A percentile compares a stretch with the other conserved stretches of the same genome.
These are phyloP conservation scores for Pugionium dolabratum DNA, from an alignment of 345 rosid genomes.

Conservation along the genomic window DNA sequence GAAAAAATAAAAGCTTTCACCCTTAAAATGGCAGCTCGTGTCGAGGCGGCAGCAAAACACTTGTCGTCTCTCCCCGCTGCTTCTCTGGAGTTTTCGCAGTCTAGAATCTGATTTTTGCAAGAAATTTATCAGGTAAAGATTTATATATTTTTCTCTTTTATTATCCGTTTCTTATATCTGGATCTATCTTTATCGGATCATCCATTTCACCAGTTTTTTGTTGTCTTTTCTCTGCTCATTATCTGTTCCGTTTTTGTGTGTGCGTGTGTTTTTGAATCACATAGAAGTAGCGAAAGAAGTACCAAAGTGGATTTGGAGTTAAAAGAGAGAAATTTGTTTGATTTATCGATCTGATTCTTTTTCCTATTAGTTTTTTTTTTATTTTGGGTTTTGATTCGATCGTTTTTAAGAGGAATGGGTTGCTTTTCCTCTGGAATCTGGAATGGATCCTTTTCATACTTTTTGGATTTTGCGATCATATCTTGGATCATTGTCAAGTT, in stretches of 20 bases:
- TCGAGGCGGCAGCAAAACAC: constrained; percentile 60
- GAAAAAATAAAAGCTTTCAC: constrained; percentile 5
- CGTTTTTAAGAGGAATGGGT: background rate
- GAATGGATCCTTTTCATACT: constrained; percentile 10
- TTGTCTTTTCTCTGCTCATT: constrained; percentile 20
- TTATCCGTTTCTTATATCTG: constrained; percentile 5
- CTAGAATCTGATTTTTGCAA: constrained; percentile 8
- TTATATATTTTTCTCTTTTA: background rate
- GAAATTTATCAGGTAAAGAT: constrained; percentile 12
- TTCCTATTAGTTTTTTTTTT: constrained; percentile 10
- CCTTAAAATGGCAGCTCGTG: constrained; percentile 71
- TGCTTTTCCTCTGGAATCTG: constrained; percentile 5
- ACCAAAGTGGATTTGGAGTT: background rate
- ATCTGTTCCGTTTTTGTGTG: background rate
- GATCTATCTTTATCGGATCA: constrained; percentile 28
- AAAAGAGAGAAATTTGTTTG: background rate
- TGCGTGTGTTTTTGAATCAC: constrained; percentile 9
- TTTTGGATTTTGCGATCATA: background rate
- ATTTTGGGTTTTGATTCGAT: constrained; percentile 8
- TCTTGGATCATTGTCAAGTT: background rate
- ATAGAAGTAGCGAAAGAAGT: background rate
- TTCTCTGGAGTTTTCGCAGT: constrained; percentile 32
- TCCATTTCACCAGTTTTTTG: background rate
- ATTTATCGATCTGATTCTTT: background rate
- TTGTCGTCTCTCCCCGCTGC: constrained; percentile 60